phyloP scores from a whole-genome alignment of 208 protist genomes.

The Leishmania gerbilli region DNA sequence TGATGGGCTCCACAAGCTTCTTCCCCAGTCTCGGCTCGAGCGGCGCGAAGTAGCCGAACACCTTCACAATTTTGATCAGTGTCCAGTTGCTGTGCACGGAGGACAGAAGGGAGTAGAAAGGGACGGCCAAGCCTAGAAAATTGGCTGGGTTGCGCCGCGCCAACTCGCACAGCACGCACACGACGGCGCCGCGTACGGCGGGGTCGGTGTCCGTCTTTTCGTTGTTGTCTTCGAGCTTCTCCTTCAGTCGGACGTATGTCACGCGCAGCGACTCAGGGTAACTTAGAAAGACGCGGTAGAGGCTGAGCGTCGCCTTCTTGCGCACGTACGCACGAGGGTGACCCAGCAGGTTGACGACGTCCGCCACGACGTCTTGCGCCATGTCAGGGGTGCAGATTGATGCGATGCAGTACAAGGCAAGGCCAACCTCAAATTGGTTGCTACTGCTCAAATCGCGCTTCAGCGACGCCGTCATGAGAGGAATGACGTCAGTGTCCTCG shows the following conservation, averaged over 20 bases:
- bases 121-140: constrained; percentile 96
- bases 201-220: constrained; percentile 82
- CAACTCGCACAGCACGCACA: constrained; percentile 98
- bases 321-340: constrained; percentile 92
- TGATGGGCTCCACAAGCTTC: constrained; percentile 97
- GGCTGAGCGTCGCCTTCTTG: constrained; percentile 95
- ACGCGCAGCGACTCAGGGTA: constrained; percentile 97
- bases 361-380: constrained; percentile 94
- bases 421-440: constrained; percentile 95
- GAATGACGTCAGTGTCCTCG: constrained; percentile 96
- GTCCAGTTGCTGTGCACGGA: constrained; percentile 98
- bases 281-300: constrained; percentile 98
- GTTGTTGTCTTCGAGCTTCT: constrained; percentile 95
- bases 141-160: constrained; percentile 98
- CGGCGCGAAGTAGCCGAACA: constrained; percentile 96
- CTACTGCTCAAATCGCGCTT: constrained; percentile 95
- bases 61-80: constrained; percentile 99
- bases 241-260: constrained; percentile 95
- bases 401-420: constrained; percentile 96
- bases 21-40: constrained; percentile 97
- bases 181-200: constrained; percentile 93
- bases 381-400: constrained; percentile 97
- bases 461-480: constrained; percentile 96
- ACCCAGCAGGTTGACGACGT: constrained; percentile 94
- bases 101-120: constrained; percentile 96